Base-by-base conservation (phyloP, 768 basidiomycete genomes). In the Pisolithus sp. region DNA sequence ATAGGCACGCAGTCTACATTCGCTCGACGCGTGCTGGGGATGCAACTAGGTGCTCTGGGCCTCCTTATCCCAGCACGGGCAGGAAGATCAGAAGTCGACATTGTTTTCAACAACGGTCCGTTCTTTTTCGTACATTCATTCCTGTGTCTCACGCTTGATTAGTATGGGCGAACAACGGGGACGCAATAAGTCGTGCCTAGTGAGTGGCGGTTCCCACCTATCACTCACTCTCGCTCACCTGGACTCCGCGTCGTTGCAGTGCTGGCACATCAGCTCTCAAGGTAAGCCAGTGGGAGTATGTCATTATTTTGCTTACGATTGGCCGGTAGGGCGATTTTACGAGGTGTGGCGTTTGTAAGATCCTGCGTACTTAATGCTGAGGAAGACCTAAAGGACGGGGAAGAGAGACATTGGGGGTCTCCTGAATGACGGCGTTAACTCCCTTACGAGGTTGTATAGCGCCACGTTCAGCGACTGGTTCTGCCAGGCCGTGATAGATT, bases 161-260 rank as follows among this genome's bases (percentile, higher is more conserved):
- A 89, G 89, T 92, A 17, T 99, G 96, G 96, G 96, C 96, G 2
- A 96, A 98, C 63, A 98, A 98, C 58, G 96, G 96, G 0, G 96
- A 99, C 64, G 87, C 91, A 5, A 89, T 96, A 53, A 93, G 89
- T 65, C 78, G 87, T 50, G 86, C 86, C 50, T 92, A 90, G 88
- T 89, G 63, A 63, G 85, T 24, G 20, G 17, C 23, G 7, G 28
- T 46, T 48, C 10, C 26, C 24, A 50, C 17, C 18, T 18, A 17
- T 7, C 41, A 36, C 18, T 10, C 39, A 10, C 9, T 23, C 8
- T 24, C 46, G n/a, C 54, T 49, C 12, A 34, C 13, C 12, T 10
- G 49, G 54, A 47, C 36, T 61, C 47, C 66, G 67, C 36, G 31
- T 21, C 39, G 52, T 49, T n/a, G 34, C 56, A 93, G 89, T 62